phyloP scores from a whole-genome alignment of 2,329 filamentous ascomycete genomes.

The Ceratocystis papillata region DNA sequence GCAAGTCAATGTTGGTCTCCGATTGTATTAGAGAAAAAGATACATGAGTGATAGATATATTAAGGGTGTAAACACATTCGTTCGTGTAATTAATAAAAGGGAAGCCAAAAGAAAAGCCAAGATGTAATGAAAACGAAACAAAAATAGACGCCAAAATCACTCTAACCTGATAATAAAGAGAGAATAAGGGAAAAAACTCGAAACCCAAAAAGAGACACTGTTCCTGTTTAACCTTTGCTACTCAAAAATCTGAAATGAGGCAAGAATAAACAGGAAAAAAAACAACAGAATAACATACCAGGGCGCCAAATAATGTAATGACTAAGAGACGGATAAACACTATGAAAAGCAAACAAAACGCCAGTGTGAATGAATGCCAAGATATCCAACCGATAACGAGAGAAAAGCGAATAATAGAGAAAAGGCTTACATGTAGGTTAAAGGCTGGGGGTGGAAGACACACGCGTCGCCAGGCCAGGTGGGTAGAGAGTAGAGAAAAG shows the following conservation, averaged over 20 bases:
- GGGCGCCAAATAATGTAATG: conserved; percentile 2
- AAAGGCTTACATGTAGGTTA: conserved; percentile 7
- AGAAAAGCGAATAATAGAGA: neutral
- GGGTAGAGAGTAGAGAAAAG: neutral
- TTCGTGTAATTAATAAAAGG: conserved; percentile 28
- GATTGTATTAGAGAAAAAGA: neutral
- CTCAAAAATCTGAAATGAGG: too few species aligned
- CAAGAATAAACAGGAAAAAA: neutral
- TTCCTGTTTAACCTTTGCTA: too few species aligned
- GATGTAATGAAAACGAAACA: conserved; percentile 16
- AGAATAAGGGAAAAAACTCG: neutral
- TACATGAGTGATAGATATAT: neutral
- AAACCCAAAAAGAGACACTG: too few species aligned
- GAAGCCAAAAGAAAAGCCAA: conserved; percentile 21
- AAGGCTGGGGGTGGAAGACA: neutral
- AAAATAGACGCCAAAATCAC: neutral
- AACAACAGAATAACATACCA: neutral
- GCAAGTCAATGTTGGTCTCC: too few species aligned
- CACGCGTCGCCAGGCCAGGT: neutral
- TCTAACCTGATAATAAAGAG: neutral
- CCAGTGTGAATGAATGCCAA: conserved; percentile 4
- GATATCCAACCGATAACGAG: neutral
- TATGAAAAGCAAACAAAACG: neutral
- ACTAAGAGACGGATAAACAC: neutral
- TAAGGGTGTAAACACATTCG: neutral